Percentiles rank a stretch among this genome's conserved stretches.
Conservation (phyloP, 805 yeast species). For the Candida nitratophila region DNA sequence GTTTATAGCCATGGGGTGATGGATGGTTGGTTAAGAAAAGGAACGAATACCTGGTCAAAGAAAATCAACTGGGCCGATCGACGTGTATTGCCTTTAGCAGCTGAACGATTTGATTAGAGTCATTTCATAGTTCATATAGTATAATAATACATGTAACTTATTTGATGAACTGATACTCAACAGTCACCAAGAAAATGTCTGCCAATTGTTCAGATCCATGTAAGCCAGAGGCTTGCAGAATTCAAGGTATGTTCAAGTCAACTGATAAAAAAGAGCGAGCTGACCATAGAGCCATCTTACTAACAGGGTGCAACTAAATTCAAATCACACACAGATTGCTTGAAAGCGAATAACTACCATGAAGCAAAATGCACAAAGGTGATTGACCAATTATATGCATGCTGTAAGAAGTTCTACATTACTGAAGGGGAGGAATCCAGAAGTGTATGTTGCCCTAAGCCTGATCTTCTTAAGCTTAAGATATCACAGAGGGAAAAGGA, state of each 20-base stretch:
- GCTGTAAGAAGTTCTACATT: conserved; percentile 64
- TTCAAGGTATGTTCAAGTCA: conserved; percentile 45
- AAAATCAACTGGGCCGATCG: too few relatives aligned
- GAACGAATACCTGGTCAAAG: too few relatives aligned
- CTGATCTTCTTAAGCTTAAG: conserved; percentile 53
- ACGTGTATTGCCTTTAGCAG: too few relatives aligned
- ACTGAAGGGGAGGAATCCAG: conserved; percentile 51
- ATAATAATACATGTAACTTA: neutral
- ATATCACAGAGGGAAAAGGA: conserved; percentile 56
- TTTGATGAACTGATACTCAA: neutral
- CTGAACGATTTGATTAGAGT: too few relatives aligned
- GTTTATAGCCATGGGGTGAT: too few relatives aligned
- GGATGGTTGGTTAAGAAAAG: too few relatives aligned
- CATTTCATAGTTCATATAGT: too few relatives aligned
- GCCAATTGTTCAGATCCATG: conserved; percentile 39
- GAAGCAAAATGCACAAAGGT: conserved; percentile 67
- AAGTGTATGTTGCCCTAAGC: conserved; percentile 75
- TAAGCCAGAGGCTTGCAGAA: conserved; percentile 74
- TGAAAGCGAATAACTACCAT: conserved; percentile 52
- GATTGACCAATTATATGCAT: conserved; percentile 65
- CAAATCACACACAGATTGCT: conserved; percentile 60
- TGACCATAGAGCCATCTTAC: too few relatives aligned
- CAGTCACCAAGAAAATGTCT: neutral
- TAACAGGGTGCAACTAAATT: too few relatives aligned
- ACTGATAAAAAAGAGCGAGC: neutral